Conservation (phyloP, 139 green algal species). For the Pleodorina starrii region DNA sequence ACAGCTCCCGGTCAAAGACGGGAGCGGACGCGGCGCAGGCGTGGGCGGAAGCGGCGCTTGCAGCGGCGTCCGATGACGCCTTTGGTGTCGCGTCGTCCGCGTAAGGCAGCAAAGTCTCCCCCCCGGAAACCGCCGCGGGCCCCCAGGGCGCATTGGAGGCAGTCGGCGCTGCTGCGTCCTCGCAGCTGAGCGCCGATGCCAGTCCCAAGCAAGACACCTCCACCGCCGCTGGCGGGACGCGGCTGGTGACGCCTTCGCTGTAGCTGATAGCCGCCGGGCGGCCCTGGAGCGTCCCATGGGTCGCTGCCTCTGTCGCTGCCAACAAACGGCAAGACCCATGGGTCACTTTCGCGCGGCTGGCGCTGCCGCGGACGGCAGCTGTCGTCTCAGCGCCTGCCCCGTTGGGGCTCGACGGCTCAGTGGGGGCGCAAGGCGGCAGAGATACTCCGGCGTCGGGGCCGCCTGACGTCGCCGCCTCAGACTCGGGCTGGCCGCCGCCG, state of each 20-base stretch:
- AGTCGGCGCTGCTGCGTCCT: neutral
- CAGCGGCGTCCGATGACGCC: neutral
- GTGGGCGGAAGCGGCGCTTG: no score
- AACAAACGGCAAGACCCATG: no score
- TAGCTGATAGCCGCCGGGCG: neutral
- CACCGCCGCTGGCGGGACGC: neutral
- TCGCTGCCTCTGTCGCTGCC: neutral
- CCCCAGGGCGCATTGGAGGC: no score
- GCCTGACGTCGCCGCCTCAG: no score
- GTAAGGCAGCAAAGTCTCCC: neutral
- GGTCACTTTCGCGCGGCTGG: no score
- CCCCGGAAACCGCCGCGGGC: neutral
- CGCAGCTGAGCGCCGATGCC: neutral
- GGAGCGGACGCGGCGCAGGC: no score
- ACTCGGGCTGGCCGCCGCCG: no score
- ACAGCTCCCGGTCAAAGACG: constrained; percentile 54
- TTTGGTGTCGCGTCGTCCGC: neutral
- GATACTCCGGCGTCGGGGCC: no score
- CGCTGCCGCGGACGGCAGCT: no score
- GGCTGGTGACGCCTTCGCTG: neutral
- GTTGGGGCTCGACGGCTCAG: no score
- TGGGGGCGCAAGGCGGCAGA: no score
- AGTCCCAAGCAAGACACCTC: neutral
- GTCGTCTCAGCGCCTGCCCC: no score
- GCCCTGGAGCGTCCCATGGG: constrained; percentile 3